Evolutionary conservation across 768 basidiomycete genomes (phyloP), one percentile per base, ranked within the genome.

Genomic region (Boletus rubescentipes): DNA sequence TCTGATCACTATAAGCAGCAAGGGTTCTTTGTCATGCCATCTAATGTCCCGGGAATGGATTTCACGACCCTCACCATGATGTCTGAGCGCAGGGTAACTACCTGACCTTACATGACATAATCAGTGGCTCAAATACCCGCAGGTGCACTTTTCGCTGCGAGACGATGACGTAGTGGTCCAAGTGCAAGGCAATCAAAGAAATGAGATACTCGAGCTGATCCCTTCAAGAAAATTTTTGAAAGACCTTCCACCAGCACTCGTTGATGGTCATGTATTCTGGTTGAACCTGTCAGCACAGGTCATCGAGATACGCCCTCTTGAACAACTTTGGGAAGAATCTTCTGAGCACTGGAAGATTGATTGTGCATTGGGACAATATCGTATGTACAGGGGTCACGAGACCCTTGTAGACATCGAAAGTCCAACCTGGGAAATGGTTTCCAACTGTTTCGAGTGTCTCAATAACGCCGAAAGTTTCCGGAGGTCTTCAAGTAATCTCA

Each of bases 271-370:
- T 21, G 48, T 40, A 14, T 66, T 65, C 36, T 70, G 69, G 67
- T 47, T 70, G 16, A 53, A 65, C 31, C 39, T 67, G 1, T n/a
- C 46, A 6, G 46, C 43, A 0, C 5, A 26, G 2, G 39, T 39
- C 12, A 59, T 70, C 3, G 69, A 70, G 31, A 54, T 70, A 18
- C 58, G 61, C 0, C 61, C 63, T n/a, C 40, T 55, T 1, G 34
- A 59, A 15, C 38, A 31, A 9, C 9, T 51, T 1, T 70, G 69
- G 69, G 40, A 51, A 8, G 29, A 46, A 3, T 67, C 61, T 0
- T 16, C 38, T 0, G 47, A 46, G 4, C 55, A 70, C 30, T 68
- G 69, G 67, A 36, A 10, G 20, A 46, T 69, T 11, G 38, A 42
- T 14, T 38, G 39, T 8, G 2, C 49, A 30, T 18, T 49, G 15